These are phyloP conservation scores for Pythium scleroteichum DNA, from an alignment of 352 stramenopile species.

Conservation along the genomic window DNA sequence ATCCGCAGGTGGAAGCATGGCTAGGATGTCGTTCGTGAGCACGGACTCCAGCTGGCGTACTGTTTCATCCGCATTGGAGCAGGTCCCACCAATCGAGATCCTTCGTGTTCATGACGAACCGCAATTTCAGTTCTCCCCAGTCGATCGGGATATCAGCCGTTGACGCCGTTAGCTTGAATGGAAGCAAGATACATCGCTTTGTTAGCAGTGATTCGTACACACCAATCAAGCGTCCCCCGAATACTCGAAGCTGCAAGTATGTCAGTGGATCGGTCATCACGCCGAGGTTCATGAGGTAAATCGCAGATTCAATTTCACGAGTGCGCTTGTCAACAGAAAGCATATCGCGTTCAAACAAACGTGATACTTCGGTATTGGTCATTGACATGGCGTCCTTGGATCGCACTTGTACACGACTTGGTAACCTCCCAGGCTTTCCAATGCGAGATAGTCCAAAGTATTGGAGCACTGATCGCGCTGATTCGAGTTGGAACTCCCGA, in stretches of 20 bases:
- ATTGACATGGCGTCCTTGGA: neutral
- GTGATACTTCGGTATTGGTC: neutral
- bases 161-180: neutral
- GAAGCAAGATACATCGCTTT: constrained; percentile 11
- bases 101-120: constrained; percentile 8
- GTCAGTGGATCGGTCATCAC: constrained; percentile 26
- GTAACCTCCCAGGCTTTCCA: neutral
- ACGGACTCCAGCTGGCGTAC: neutral
- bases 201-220: constrained; percentile 14
- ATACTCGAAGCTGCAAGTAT: constrained; percentile 5
- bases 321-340: neutral
- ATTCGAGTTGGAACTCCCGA: neutral
- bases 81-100: neutral
- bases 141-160: constrained; percentile 11
- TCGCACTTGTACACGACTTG: neutral
- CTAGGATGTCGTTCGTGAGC: constrained; percentile 1
- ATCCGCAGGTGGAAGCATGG: constrained; percentile 13
- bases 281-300: constrained; percentile 26
- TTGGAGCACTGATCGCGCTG: neutral
- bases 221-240: constrained; percentile 1
- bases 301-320: constrained; percentile 2
- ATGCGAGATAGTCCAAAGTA: neutral
- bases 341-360: constrained; percentile 1
- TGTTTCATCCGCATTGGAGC: neutral
- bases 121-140: constrained; percentile 12